Conservation (phyloP, 1,284 basidiomycete genomes). For the Boletus semigastroideus region DNA sequence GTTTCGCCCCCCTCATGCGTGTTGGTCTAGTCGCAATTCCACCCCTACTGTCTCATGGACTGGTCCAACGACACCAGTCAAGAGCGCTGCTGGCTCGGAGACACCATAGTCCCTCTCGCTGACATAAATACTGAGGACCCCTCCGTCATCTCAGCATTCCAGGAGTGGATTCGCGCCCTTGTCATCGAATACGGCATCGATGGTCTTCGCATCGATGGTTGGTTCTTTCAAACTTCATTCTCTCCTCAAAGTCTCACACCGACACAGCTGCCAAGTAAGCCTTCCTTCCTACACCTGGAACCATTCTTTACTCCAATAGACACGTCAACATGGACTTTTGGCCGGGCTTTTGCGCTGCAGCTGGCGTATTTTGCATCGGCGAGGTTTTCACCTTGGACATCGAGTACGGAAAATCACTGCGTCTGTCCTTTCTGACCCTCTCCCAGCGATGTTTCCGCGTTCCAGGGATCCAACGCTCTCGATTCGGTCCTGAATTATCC, state of each 20-base stretch:
- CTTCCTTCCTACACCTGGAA: neutral
- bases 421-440: conserved; percentile 7
- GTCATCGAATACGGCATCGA: conserved; percentile 60
- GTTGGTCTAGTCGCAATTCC: conserved; percentile 32
- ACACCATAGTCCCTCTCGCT: conserved; percentile 56
- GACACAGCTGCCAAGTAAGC: conserved; percentile 58
- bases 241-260: conserved; percentile 2
- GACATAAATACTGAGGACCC: conserved; percentile 75
- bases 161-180: conserved; percentile 57
- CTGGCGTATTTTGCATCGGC: conserved; percentile 83
- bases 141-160: conserved; percentile 51
- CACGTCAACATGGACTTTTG: conserved; percentile 68
- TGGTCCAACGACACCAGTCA: conserved; percentile 62
- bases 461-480: conserved; percentile 51
- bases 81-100: conserved; percentile 77
- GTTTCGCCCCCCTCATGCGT: conserved; percentile 6
- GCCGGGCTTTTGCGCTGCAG: conserved; percentile 65
- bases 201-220: conserved; percentile 74
- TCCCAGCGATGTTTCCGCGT: conserved; percentile 32
- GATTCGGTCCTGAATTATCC: conserved; percentile 75
- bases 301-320: conserved; percentile 35
- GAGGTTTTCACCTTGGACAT: conserved; percentile 70
- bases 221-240: conserved; percentile 8
- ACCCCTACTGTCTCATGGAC: conserved; percentile 40
- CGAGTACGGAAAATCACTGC: conserved; percentile 36